Evolutionary conservation across 768 basidiomycete species (phyloP).

Genomic region (Mycena alexandri): DNA sequence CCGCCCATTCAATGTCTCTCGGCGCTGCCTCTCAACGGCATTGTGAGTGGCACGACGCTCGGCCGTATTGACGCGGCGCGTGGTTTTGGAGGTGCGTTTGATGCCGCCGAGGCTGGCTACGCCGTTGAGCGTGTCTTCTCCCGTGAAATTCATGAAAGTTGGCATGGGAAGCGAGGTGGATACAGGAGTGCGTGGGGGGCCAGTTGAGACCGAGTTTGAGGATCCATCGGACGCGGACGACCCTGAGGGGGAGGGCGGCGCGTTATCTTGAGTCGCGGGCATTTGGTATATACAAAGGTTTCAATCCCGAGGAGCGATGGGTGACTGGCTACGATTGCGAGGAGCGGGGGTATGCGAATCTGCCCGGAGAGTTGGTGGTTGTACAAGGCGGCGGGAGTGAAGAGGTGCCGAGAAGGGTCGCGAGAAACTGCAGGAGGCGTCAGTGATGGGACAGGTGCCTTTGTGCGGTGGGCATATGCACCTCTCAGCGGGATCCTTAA

Average conservation of each 20-base stretch:
- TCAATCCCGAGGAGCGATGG: constrained; percentile 13
- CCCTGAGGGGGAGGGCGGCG: constrained; percentile 38
- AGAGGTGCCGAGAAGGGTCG: constrained; percentile 74
- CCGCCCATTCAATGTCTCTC: constrained; percentile 80
- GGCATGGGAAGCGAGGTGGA: constrained; percentile 42
- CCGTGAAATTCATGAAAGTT: constrained; percentile 37
- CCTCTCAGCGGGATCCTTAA: constrained; percentile 36
- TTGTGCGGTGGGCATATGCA: neutral
- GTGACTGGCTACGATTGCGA: constrained; percentile 20
- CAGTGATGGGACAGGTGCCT: neutral
- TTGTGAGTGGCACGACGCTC: constrained; percentile 86
- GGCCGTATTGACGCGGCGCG: constrained; percentile 80
- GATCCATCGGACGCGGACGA: constrained; percentile 27
- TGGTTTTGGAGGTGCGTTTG: constrained; percentile 59
- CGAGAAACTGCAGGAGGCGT: constrained; percentile 52
- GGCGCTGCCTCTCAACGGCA: constrained; percentile 80
- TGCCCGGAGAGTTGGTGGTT: constrained; percentile 24
- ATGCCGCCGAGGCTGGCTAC: constrained; percentile 19
- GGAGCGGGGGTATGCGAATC: constrained; percentile 51
- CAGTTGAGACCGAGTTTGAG: constrained; percentile 27
- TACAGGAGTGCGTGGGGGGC: constrained; percentile 28
- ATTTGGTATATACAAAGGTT: constrained; percentile 34
- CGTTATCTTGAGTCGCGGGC: constrained; percentile 32
- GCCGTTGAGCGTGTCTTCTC: constrained; percentile 33
- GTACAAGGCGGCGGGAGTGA: constrained; percentile 48